Evolutionary conservation across 2,329 filamentous ascomycete genomes (phyloP).

Genomic region (Paradendryphiella salina): DNA sequence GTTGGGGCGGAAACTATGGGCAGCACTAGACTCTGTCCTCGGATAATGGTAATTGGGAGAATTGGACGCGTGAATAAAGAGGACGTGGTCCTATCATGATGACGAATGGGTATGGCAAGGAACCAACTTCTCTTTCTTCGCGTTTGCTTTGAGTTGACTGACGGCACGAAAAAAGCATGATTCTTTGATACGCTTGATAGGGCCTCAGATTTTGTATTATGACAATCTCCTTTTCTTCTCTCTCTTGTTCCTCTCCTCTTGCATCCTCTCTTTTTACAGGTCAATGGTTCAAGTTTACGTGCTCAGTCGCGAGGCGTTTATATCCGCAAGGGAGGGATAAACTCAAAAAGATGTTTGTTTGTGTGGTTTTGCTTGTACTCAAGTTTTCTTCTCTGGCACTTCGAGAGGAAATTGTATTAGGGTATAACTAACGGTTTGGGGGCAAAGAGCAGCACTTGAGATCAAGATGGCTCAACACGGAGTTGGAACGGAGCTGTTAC

Average conservation of each 20-base stretch:
- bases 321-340: constrained; percentile 32
- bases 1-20: constrained; percentile 56
- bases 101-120: constrained; percentile 29
- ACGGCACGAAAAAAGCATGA: constrained; percentile 33
- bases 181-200: constrained; percentile 30
- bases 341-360: constrained; percentile 27
- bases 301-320: constrained; percentile 32
- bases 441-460: constrained; percentile 10
- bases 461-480: constrained; percentile 9
- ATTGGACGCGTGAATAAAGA: constrained; percentile 8
- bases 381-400: constrained; percentile 16
- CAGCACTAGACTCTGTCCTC: constrained; percentile 37
- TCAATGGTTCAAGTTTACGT: constrained; percentile 26
- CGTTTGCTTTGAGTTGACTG: constrained; percentile 27
- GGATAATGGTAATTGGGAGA: constrained; percentile 7
- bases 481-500: constrained; percentile 11
- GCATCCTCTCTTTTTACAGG: constrained; percentile 38
- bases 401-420: constrained; percentile 20
- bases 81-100: constrained; percentile 28
- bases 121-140: constrained; percentile 24
- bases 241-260: constrained; percentile 33
- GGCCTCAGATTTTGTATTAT: constrained; percentile 41
- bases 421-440: constrained; percentile 14
- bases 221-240: constrained; percentile 32
- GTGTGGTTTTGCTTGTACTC: constrained; percentile 19